These are phyloP conservation scores for Flaveria bidentis DNA, from an alignment of 129 eudicot species.

Conservation along the genomic window DNA sequence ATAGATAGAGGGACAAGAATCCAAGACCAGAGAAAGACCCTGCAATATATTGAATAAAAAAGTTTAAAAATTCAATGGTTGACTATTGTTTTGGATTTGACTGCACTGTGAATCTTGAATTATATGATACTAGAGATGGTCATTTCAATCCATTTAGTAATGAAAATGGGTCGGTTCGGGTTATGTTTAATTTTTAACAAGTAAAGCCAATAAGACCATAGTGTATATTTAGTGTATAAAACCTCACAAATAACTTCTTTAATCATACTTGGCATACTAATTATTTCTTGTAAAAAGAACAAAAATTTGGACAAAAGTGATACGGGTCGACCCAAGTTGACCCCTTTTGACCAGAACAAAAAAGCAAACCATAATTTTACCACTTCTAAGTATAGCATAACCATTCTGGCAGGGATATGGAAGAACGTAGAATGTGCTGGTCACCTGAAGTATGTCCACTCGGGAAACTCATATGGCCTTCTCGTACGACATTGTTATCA, in stretches of 20 bases:
- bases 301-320: background rate
- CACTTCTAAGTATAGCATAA: background rate
- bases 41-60: constrained; percentile 19
- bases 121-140: background rate
- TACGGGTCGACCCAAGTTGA: background rate
- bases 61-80: background rate
- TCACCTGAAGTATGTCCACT: constrained; percentile 63
- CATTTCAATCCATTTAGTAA: background rate
- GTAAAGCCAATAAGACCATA: background rate
- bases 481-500: constrained; percentile 34
- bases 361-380: background rate
- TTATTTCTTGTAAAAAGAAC: background rate
- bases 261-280: background rate
- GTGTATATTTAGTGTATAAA: background rate
- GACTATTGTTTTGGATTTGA: background rate
- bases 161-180: background rate
- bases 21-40: constrained; percentile 62
- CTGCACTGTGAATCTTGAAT: background rate
- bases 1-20: constrained; percentile 46
- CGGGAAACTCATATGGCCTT: constrained; percentile 59
- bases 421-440: constrained; percentile 6
- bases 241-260: background rate
- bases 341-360: background rate
- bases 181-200: background rate
- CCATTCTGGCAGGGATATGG: background rate